Conservation (phyloP, 331 rosid genomes). For the Quercus phellos region DNA sequence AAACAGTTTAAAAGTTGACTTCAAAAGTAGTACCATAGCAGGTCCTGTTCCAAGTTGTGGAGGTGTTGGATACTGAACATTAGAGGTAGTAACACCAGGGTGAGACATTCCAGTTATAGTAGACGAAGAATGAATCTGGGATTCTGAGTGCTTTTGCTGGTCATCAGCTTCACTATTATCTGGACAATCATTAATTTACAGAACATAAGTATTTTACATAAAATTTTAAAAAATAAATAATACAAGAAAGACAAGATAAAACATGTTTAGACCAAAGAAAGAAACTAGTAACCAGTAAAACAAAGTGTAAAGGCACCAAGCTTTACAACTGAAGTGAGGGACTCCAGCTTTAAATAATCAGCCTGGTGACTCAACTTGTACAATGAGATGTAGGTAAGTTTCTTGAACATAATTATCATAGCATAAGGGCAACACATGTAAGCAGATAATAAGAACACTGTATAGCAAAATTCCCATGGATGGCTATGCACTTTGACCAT, state of each 20-base stretch:
- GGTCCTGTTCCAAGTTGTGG: conserved; percentile 70
- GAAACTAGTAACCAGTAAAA: neutral
- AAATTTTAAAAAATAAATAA: neutral
- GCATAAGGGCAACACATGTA: neutral
- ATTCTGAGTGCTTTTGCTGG: conserved; percentile 52
- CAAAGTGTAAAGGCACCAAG: neutral
- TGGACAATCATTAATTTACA: conserved; percentile 32
- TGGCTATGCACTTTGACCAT: neutral
- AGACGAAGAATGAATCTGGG: conserved; percentile 51
- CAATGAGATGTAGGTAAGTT: neutral
- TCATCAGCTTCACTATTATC: conserved; percentile 65
- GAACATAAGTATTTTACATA: conserved; percentile 5
- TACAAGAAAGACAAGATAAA: neutral
- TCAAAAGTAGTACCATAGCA: conserved; percentile 60
- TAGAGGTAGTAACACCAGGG: conserved; percentile 39
- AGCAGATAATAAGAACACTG: neutral
- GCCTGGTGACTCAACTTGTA: neutral
- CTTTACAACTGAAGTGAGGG: neutral
- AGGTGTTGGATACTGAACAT: conserved; percentile 59
- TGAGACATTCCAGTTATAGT: conserved; percentile 51
- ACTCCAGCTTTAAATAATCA: neutral
- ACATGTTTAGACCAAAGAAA: neutral
- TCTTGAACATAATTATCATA: neutral
- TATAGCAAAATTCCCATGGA: neutral
- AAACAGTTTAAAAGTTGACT: neutral